A percentile compares a stretch with the other conserved stretches of the same genome.
phyloP scores from a whole-genome alignment of 352 stramenopile genomes.

The Phytophthora quininea region DNA sequence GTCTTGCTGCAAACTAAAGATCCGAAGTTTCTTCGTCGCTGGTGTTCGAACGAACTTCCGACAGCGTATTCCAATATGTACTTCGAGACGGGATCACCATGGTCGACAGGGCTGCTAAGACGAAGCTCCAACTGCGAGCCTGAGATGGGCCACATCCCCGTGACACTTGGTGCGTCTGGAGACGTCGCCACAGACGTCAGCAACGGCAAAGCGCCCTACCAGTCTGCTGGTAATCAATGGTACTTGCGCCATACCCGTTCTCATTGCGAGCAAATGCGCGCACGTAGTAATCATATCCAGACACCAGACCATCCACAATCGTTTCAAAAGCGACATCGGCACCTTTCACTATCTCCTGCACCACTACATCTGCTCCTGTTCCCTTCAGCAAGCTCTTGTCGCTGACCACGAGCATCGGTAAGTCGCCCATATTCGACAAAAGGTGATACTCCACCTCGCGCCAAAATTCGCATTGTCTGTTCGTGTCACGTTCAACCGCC shows the following conservation, averaged over 20 bases:
- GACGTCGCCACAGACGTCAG: conserved; percentile 39
- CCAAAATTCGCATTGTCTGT: conserved; percentile 49
- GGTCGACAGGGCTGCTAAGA: conserved; percentile 36
- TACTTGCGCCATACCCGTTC: conserved; percentile 71
- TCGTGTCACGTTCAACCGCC: conserved; percentile 65
- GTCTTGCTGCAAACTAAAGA: conserved; percentile 50
- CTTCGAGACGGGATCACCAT: conserved; percentile 44
- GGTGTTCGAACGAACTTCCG: conserved; percentile 49
- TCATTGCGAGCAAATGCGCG: conserved; percentile 68
- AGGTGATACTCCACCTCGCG: conserved; percentile 70
- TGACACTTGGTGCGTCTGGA: conserved; percentile 48
- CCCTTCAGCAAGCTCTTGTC: conserved; percentile 43
- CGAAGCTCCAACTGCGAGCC: conserved; percentile 52
- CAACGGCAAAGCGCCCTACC: conserved; percentile 64
- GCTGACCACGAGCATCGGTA: conserved; percentile 57
- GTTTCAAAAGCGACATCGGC: conserved; percentile 69
- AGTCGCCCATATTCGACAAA: conserved; percentile 74
- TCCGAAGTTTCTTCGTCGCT: conserved; percentile 54
- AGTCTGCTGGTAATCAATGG: conserved; percentile 57
- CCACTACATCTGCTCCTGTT: conserved; percentile 42
- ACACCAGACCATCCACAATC: conserved; percentile 52
- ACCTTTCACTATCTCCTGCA: conserved; percentile 67
- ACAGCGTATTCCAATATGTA: conserved; percentile 70
- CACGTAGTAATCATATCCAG: conserved; percentile 61
- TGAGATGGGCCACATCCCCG: conserved; percentile 55